Evolutionary conservation across 164 flowering plant species (phyloP).

Genomic region (Vitis cinerea): DNA sequence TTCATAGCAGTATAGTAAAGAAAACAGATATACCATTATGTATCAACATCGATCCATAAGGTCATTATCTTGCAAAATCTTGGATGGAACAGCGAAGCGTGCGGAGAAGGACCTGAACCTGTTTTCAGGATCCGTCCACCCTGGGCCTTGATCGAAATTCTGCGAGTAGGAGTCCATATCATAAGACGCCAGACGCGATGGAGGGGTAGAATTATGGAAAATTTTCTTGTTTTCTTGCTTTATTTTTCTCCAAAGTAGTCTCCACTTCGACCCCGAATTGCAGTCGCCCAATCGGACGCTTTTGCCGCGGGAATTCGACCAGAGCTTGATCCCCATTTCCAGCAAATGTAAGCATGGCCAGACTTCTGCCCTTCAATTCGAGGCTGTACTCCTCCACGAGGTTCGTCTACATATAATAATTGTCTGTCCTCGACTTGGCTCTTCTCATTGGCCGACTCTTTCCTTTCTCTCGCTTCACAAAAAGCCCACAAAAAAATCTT

Average conservation of each 20-base stretch:
- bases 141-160: slow-evolving; percentile 14
- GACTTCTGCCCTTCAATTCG: not conserved
- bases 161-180: slow-evolving; percentile 18
- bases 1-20: too few relatives aligned
- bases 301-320: slow-evolving; percentile 28
- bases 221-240: slow-evolving; percentile 27
- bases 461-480: too few relatives aligned
- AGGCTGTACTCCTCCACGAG: too few relatives aligned
- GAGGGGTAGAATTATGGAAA: not conserved
- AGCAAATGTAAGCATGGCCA: not conserved
- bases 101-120: slow-evolving; percentile 15
- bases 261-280: slow-evolving; percentile 6
- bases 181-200: slow-evolving; percentile 21
- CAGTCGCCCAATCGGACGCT: slow-evolving; percentile 16
- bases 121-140: slow-evolving; percentile 6
- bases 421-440: too few relatives aligned
- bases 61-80: not conserved
- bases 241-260: slow-evolving; percentile 36
- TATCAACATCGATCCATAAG: too few relatives aligned
- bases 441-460: too few relatives aligned
- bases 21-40: too few relatives aligned
- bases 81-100: slow-evolving; percentile 15
- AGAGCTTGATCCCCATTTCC: slow-evolving; percentile 29
- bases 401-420: too few relatives aligned
- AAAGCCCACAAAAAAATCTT: too few relatives aligned